phyloP scores from a whole-genome alignment of 2,329 filamentous ascomycete species.

The Nemania bipapillata region DNA sequence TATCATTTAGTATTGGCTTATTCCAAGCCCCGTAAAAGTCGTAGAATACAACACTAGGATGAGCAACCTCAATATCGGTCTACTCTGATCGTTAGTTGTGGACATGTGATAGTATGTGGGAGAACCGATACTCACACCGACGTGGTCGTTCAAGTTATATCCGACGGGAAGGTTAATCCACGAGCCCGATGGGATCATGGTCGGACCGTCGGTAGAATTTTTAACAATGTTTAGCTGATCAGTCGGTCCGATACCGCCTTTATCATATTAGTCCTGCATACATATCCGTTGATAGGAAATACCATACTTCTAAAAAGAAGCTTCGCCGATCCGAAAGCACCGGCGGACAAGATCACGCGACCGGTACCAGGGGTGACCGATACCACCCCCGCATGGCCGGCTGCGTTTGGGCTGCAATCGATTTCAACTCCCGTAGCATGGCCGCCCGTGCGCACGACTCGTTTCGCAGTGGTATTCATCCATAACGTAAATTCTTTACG shows the following conservation, averaged over 20 bases:
- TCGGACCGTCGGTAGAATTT: slow-evolving; percentile 60
- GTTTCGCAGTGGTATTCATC: slow-evolving; percentile 72
- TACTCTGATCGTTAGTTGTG: slow-evolving; percentile 31
- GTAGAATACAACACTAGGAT: slow-evolving; percentile 65
- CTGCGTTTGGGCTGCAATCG: slow-evolving; percentile 60
- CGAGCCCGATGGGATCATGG: slow-evolving; percentile 59
- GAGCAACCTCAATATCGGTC: slow-evolving; percentile 61
- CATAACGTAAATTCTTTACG: slow-evolving; percentile 74
- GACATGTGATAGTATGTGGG: background rate
- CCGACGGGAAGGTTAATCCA: slow-evolving; percentile 71
- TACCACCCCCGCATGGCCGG: slow-evolving; percentile 68
- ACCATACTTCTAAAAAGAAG: slow-evolving; percentile 69
- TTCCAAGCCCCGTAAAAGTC: slow-evolving; percentile 73
- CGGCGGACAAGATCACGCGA: slow-evolving; percentile 74
- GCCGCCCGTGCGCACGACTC: slow-evolving; percentile 70
- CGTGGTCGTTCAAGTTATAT: slow-evolving; percentile 68
- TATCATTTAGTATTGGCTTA: slow-evolving; percentile 58
- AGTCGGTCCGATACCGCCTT: slow-evolving; percentile 70
- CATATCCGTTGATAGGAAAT: background rate
- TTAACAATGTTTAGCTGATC: slow-evolving; percentile 68
- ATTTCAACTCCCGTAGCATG: slow-evolving; percentile 74
- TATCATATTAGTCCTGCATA: slow-evolving; percentile 23
- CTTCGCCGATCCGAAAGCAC: slow-evolving; percentile 75
- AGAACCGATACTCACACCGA: slow-evolving; percentile 52
- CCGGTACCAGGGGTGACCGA: slow-evolving; percentile 69